phyloP scores from a whole-genome alignment of 2,329 filamentous ascomycete species.

The Fusarium virguliforme region DNA sequence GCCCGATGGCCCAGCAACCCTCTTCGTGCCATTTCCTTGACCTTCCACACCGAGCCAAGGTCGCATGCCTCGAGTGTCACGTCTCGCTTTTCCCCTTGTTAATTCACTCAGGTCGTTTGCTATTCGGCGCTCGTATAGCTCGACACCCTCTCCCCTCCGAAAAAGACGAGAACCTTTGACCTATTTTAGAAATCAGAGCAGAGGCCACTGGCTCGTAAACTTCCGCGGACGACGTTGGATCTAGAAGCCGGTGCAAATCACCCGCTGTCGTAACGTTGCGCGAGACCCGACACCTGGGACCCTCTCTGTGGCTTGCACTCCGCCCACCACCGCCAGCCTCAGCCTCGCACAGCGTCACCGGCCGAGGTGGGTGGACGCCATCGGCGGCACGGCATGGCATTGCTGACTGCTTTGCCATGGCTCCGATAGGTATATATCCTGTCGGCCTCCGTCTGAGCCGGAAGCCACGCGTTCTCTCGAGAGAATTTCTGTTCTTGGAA shows the following conservation, averaged over 20 bases:
- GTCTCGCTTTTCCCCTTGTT: conserved; percentile 32
- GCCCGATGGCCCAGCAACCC: conserved; percentile 15
- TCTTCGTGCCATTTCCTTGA: conserved; percentile 27
- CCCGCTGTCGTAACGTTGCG: conserved; percentile 45
- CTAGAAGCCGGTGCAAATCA: conserved; percentile 22
- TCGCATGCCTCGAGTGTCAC: conserved; percentile 20
- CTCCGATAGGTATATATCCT: conserved; percentile 37
- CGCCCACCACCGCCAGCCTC: conserved; percentile 27
- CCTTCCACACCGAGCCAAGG: conserved; percentile 23
- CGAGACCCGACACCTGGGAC: conserved; percentile 30
- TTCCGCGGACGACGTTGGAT: conserved; percentile 25
- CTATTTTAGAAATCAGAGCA: conserved; percentile 14
- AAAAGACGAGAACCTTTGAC: conserved; percentile 8
- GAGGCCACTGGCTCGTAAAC: conserved; percentile 33
- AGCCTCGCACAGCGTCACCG: conserved; percentile 30
- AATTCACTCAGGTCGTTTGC: conserved; percentile 5
- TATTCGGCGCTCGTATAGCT: conserved; percentile 16
- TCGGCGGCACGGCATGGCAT: conserved; percentile 19
- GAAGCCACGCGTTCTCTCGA: conserved; percentile 21
- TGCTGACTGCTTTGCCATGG: conserved; percentile 15
- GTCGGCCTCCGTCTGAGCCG: conserved; percentile 33
- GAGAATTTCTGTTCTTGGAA: conserved; percentile 14
- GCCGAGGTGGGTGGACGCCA: neutral
- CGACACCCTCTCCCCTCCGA: conserved; percentile 34
- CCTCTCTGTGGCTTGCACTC: conserved; percentile 36